phyloP scores from a whole-genome alignment of 2,329 filamentous ascomycete species.

The Diaporthe sp. region DNA sequence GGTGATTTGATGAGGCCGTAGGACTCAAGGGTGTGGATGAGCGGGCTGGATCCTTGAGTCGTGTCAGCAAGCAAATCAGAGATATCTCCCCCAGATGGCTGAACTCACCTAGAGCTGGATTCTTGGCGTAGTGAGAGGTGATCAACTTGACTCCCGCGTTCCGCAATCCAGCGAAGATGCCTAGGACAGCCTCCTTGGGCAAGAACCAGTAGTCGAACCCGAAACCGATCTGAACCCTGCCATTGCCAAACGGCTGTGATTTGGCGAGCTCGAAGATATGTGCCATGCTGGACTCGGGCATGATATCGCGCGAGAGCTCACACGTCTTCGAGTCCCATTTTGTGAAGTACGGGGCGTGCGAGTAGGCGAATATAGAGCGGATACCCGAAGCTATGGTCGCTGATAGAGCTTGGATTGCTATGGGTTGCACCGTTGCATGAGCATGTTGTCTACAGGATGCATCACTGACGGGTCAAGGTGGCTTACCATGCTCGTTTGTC shows the following conservation, averaged over 20 bases:
- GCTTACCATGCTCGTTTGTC: neutral
- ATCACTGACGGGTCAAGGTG: no score
- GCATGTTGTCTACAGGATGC: neutral
- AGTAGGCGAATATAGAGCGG: neutral
- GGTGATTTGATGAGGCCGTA: conserved; percentile 7
- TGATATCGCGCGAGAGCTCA: neutral
- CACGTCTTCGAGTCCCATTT: conserved; percentile 2
- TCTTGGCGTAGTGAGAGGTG: conserved; percentile 10
- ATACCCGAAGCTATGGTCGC: neutral
- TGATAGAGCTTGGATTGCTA: neutral
- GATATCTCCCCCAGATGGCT: no score
- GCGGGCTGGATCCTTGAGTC: neutral
- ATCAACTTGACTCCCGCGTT: neutral
- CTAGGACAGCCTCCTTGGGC: neutral
- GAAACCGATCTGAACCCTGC: conserved; percentile 23
- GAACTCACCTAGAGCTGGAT: neutral
- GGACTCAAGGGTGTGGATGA: conserved; percentile 1
- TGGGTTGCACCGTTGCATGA: neutral
- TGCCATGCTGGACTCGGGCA: neutral
- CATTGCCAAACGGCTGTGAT: neutral
- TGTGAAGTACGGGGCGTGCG: neutral
- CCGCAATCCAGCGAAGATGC: neutral
- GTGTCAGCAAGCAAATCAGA: neutral
- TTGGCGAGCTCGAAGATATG: conserved; percentile 4
- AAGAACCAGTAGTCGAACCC: conserved; percentile 18